A percentile compares a stretch with the other conserved stretches of the same genome.
Evolutionary conservation across 225 moss, liverwort and hornwort species (phyloP).

Genomic region (Ulota crispa): DNA sequence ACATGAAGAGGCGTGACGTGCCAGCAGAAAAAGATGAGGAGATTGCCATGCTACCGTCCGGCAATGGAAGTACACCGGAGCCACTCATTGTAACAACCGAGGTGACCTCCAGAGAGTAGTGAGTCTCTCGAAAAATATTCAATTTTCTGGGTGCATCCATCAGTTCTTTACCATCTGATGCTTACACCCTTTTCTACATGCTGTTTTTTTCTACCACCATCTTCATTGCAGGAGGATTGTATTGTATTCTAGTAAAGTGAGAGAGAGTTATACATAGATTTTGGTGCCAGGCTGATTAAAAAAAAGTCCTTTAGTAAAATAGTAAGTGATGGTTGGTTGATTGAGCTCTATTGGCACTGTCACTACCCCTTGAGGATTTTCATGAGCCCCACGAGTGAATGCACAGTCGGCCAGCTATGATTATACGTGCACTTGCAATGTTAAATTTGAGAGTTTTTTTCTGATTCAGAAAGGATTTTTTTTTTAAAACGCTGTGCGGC

Average conservation of each 20-base stretch:
- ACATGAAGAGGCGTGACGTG: conserved; percentile 89
- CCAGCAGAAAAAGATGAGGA: conserved; percentile 57
- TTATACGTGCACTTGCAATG: conserved; percentile 20
- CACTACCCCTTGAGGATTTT: conserved; percentile 5
- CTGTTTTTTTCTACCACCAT: not conserved
- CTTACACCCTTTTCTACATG: conserved; percentile 25
- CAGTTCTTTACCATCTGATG: conserved; percentile 18
- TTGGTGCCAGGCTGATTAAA: conserved; percentile 22
- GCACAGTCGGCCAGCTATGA: conserved; percentile 21
- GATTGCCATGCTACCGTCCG: conserved; percentile 53
- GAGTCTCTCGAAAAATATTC: not conserved
- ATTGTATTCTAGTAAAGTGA: conserved; percentile 31
- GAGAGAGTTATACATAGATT: conserved; percentile 25
- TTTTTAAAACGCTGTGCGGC: not conserved
- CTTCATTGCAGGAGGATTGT: conserved; percentile 36
- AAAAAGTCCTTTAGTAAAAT: not conserved
- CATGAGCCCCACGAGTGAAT: not conserved
- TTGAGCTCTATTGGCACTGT: conserved; percentile 22
- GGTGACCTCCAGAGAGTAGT: conserved; percentile 30
- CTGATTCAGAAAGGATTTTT: conserved; percentile 3
- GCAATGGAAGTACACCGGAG: conserved; percentile 33
- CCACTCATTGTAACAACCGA: conserved; percentile 37
- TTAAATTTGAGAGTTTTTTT: conserved; percentile 17
- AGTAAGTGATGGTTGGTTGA: conserved; percentile 23
- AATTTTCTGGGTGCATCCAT: conserved; percentile 21